Conservation (phyloP, 1,284 basidiomycete species). For the Ceratorhiza oryzae-sativae region DNA sequence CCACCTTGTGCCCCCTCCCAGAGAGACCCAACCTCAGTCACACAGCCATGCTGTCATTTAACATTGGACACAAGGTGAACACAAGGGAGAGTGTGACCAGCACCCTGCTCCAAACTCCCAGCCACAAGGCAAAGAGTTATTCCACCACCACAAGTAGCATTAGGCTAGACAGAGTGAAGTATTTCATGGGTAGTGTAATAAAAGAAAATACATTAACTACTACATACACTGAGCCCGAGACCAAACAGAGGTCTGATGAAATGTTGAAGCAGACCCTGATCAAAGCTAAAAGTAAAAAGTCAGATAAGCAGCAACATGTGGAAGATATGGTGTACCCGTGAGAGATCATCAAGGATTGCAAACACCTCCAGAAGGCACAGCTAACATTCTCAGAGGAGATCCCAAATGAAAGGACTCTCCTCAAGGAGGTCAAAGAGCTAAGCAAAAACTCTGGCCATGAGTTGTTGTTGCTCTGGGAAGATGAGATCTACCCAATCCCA, state of each 20-base stretch:
- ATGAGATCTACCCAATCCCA: neutral
- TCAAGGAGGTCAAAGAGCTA: neutral
- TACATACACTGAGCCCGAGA: neutral
- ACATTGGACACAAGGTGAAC: neutral
- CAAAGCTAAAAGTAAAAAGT: neutral
- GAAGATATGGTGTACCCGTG: neutral
- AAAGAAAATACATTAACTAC: neutral
- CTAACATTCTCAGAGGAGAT: neutral
- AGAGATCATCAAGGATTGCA: neutral
- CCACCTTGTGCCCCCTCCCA: neutral
- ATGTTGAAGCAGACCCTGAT: neutral
- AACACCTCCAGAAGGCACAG: neutral
- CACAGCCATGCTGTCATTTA: neutral
- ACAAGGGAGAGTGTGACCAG: neutral
- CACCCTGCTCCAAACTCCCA: neutral
- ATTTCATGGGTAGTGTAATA: neutral
- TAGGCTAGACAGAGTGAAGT: neutral
- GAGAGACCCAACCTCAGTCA: no score
- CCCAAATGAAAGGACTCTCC: neutral
- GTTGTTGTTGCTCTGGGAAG: neutral
- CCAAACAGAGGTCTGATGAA: slow-evolving; percentile 7
- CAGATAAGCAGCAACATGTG: neutral
- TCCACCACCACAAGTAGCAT: neutral
- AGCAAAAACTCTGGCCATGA: neutral
- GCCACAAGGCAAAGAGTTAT: neutral